A percentile compares a stretch with the other conserved stretches of the same genome.
Evolutionary conservation across 176 grass and related monocot genomes (phyloP).

Genomic region (Musa beccarii): DNA sequence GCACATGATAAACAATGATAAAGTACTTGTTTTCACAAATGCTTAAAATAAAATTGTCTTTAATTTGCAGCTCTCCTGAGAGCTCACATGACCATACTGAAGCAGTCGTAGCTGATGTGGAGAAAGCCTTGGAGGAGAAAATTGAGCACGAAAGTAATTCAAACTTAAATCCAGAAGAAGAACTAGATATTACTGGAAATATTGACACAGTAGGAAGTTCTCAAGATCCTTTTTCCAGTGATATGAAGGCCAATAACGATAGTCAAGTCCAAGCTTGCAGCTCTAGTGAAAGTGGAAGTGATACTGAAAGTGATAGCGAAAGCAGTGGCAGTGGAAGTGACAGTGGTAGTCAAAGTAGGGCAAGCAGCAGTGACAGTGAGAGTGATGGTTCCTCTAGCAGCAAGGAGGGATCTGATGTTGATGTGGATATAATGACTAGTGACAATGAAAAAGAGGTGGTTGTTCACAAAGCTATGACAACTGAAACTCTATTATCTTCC

Average conservation of each 20-base stretch:
- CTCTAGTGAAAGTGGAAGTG: constrained; percentile 79
- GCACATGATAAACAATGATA: neutral
- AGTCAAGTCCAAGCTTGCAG: constrained; percentile 59
- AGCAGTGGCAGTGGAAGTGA: constrained; percentile 84
- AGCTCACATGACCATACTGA: constrained; percentile 26
- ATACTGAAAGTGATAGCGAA: constrained; percentile 80
- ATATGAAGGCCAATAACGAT: constrained; percentile 37
- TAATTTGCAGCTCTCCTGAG: constrained; percentile 33
- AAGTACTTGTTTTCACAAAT: neutral
- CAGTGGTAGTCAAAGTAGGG: constrained; percentile 73
- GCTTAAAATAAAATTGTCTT: neutral
- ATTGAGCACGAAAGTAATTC: constrained; percentile 40
- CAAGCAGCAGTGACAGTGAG: constrained; percentile 88
- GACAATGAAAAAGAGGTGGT: constrained; percentile 59
- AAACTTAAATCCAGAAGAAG: constrained; percentile 41
- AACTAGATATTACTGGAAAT: constrained; percentile 44
- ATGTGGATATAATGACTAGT: constrained; percentile 80
- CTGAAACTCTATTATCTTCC: constrained; percentile 52
- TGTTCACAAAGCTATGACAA: constrained; percentile 30
- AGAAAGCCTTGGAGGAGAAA: constrained; percentile 37
- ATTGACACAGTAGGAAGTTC: constrained; percentile 37
- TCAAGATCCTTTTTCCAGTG: constrained; percentile 31
- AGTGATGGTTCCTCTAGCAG: constrained; percentile 81
- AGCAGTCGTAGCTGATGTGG: constrained; percentile 12
- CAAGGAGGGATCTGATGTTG: constrained; percentile 83